Conservation (phyloP, 2,329 filamentous ascomycete genomes). For the Aphanocladium album region DNA sequence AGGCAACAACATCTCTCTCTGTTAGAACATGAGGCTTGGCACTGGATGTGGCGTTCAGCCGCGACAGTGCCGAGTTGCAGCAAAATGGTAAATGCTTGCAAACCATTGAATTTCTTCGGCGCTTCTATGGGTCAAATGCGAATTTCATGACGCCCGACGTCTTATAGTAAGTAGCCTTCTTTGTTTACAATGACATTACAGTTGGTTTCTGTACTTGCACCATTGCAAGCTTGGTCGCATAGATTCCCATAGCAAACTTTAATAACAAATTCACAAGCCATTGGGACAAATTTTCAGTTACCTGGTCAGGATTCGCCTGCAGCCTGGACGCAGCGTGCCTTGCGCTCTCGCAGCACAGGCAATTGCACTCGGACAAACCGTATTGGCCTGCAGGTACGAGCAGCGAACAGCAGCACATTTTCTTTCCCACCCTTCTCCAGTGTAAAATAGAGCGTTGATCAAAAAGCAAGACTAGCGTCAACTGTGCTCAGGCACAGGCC, state of each 20-base stretch:
- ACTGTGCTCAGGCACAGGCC: background rate
- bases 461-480: background rate
- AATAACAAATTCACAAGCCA: background rate
- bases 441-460: background rate
- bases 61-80: background rate
- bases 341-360: background rate
- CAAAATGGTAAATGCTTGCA: background rate
- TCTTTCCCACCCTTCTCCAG: background rate
- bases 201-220: background rate
- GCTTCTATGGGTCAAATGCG: background rate
- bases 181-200: background rate
- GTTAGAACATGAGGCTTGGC: slow-evolving; percentile 4
- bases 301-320: background rate
- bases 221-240: background rate
- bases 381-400: background rate
- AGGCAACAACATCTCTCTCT: background rate
- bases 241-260: background rate
- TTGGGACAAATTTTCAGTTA: background rate
- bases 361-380: background rate
- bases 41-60: slow-evolving; percentile 1
- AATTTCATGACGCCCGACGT: background rate
- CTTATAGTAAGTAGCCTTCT: background rate
- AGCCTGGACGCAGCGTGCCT: background rate
- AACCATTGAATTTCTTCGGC: background rate
- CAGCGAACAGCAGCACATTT: background rate